phyloP scores from a whole-genome alignment of 495 filamentous ascomycete species.

The Aspergillus bertholletiae region DNA sequence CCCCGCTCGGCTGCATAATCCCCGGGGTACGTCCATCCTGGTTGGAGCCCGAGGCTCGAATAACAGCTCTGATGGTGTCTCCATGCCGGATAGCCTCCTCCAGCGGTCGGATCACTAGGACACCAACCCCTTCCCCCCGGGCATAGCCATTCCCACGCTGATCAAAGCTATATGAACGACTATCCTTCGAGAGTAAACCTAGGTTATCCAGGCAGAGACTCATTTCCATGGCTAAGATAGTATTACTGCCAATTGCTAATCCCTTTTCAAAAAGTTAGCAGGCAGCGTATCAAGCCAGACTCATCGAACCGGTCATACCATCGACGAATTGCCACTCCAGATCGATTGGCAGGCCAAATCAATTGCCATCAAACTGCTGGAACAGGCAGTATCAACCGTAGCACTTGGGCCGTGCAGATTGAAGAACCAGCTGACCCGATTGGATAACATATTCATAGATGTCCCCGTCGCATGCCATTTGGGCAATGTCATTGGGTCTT shows the following conservation, averaged over 20 bases:
- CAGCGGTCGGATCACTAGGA: slow-evolving; percentile 39
- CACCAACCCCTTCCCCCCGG: slow-evolving; percentile 42
- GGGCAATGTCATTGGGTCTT: slow-evolving; percentile 6
- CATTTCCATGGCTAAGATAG: neutral
- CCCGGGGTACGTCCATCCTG: slow-evolving; percentile 52
- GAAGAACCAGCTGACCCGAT: slow-evolving; percentile 43
- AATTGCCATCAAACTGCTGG: slow-evolving; percentile 32
- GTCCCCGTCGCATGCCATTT: slow-evolving; percentile 12
- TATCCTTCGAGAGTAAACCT: slow-evolving; percentile 32
- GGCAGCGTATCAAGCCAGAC: no score
- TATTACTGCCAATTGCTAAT: slow-evolving; percentile 10
- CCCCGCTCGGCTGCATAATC: slow-evolving; percentile 37
- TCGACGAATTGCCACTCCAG: slow-evolving; percentile 25
- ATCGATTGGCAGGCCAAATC: slow-evolving; percentile 37
- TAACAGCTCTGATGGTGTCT: slow-evolving; percentile 42
- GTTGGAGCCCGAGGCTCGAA: slow-evolving; percentile 28
- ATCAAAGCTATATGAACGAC: slow-evolving; percentile 40
- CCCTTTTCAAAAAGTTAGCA: neutral
- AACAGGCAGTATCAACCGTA: slow-evolving; percentile 42
- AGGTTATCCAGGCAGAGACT: slow-evolving; percentile 18
- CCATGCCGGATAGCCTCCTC: slow-evolving; percentile 34
- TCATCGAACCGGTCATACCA: no score
- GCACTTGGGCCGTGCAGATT: slow-evolving; percentile 39
- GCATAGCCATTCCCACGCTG: slow-evolving; percentile 39
- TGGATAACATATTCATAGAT: slow-evolving; percentile 24